Conservation (phyloP, 371 early-diverging fungal species). For the Rhizopus sp. region DNA sequence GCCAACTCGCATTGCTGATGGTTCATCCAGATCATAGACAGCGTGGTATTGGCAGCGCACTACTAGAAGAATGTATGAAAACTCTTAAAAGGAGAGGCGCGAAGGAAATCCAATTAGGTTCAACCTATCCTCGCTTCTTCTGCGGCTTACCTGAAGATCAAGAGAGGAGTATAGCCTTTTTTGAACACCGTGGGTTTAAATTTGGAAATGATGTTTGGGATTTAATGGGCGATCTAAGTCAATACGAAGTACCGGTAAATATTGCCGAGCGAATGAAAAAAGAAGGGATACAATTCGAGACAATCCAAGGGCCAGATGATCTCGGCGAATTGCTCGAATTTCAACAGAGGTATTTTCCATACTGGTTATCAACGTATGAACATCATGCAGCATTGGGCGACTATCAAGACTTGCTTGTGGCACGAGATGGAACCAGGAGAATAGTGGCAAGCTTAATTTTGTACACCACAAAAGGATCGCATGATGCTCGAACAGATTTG, state of each 20-base stretch:
- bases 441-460: slow-evolving; percentile 26
- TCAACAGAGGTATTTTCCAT: slow-evolving; percentile 39
- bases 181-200: slow-evolving; percentile 42
- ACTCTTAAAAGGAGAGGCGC: slow-evolving; percentile 21
- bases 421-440: slow-evolving; percentile 31
- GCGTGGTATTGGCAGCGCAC: slow-evolving; percentile 36
- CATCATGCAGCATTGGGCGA: slow-evolving; percentile 49
- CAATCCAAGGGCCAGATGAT: slow-evolving; percentile 20
- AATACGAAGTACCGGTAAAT: slow-evolving; percentile 25
- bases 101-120: slow-evolving; percentile 26
- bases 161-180: slow-evolving; percentile 27
- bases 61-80: slow-evolving; percentile 36
- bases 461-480: slow-evolving; percentile 2
- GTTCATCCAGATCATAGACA: slow-evolving; percentile 28
- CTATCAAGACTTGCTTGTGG: slow-evolving; percentile 46
- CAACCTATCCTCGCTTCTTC: slow-evolving; percentile 53
- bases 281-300: slow-evolving; percentile 40
- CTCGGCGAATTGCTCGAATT: slow-evolving; percentile 36
- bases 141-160: slow-evolving; percentile 42
- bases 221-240: slow-evolving; percentile 29
- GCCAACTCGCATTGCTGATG: slow-evolving; percentile 41
- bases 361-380: slow-evolving; percentile 44
- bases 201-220: slow-evolving; percentile 30
- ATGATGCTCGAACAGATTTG: slow-evolving; percentile 18
- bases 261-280: slow-evolving; percentile 32